These are phyloP conservation scores for Hypomontagnella submonticulosa DNA, from an alignment of 495 filamentous ascomycete genomes.

Conservation along the genomic window DNA sequence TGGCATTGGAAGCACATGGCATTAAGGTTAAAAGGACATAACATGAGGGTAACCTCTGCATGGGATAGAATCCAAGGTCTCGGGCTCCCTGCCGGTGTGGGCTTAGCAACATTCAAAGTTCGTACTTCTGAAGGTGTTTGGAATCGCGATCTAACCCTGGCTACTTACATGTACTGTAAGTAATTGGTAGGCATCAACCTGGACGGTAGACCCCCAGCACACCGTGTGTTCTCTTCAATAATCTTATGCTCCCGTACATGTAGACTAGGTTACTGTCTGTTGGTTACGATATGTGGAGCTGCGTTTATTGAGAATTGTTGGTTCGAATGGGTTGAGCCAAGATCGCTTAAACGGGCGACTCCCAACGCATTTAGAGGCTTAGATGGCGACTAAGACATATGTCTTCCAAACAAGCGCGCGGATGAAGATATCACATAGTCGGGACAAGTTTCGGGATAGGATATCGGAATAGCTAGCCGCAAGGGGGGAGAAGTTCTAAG, in stretches of 20 bases:
- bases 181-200: conserved; percentile 21
- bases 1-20: background rate
- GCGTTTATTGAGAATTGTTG: conserved; percentile 34
- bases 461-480: conserved; percentile 3
- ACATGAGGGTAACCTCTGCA: conserved; percentile 16
- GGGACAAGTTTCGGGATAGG: no score
- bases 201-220: conserved; percentile 7
- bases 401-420: conserved; percentile 33
- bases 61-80: conserved; percentile 15
- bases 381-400: conserved; percentile 7
- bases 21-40: no score
- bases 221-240: conserved; percentile 22
- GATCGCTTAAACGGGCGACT: conserved; percentile 27
- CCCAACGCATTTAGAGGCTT: conserved; percentile 18
- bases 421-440: conserved; percentile 15
- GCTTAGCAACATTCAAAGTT: no score
- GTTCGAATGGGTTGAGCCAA: conserved; percentile 15
- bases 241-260: conserved; percentile 3
- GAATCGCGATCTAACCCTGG: conserved; percentile 32
- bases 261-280: background rate
- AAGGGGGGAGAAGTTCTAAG: background rate
- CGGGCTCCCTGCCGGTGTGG: conserved; percentile 1
- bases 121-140: conserved; percentile 12
- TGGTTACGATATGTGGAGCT: conserved; percentile 19
- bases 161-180: no score